These are phyloP conservation scores for Podaxis mareebaensis DNA, from an alignment of 768 basidiomycete genomes.

Conservation along the genomic window DNA sequence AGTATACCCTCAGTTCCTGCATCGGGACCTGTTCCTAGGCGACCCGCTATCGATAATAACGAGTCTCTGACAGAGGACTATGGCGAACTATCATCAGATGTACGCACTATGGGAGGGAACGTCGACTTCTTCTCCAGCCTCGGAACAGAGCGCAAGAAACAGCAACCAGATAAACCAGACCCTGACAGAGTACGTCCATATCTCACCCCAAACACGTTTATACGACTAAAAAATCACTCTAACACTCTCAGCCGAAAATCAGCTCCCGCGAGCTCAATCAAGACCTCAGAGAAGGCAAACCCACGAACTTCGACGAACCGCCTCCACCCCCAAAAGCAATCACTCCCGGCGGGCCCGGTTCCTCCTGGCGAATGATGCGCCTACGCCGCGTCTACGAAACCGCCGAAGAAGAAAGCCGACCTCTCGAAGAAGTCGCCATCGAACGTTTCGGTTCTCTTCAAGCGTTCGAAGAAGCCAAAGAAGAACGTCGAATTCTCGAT, in stretches of 20 bases:
- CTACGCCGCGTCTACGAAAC: conserved; percentile 87
- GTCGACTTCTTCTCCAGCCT: conserved; percentile 91
- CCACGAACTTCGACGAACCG: conserved; percentile 38
- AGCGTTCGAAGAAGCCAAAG: conserved; percentile 86
- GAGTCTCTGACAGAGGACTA: conserved; percentile 69
- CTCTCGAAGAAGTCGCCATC: conserved; percentile 76
- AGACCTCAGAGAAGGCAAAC: conserved; percentile 48
- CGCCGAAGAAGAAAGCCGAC: conserved; percentile 77
- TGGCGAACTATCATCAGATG: conserved; percentile 46
- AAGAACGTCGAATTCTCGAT: conserved; percentile 84
- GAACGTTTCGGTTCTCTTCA: conserved; percentile 87
- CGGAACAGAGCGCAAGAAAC: conserved; percentile 74
- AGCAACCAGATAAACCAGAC: conserved; percentile 63
- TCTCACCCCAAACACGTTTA: neutral
- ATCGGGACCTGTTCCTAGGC: conserved; percentile 24
- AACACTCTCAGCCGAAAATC: conserved; percentile 50
- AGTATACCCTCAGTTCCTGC: conserved; percentile 29
- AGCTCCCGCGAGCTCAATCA: conserved; percentile 65
- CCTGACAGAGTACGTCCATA: conserved; percentile 62
- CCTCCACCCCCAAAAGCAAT: conserved; percentile 45
- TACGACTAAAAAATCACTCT: conserved; percentile 9
- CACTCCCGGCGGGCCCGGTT: conserved; percentile 88
- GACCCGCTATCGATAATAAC: conserved; percentile 30
- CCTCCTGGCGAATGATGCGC: conserved; percentile 98
- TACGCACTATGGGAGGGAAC: conserved; percentile 53